phyloP scores from a whole-genome alignment of 345 rosid genomes.

The Fremontodendron californicum region DNA sequence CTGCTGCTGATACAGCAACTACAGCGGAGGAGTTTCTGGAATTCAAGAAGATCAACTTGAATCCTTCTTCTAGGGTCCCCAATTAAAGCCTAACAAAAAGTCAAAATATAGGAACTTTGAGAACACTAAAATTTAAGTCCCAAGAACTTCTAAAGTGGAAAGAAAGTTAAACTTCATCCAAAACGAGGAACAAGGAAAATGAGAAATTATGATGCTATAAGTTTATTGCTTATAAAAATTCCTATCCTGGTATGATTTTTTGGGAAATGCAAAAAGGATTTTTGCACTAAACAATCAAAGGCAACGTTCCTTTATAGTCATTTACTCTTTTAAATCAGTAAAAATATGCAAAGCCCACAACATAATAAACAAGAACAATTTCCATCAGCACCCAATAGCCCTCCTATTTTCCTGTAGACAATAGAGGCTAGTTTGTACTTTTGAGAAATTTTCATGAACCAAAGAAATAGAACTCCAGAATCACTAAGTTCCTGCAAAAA shows the following conservation, averaged over 20 bases:
- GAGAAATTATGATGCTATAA: slow-evolving; percentile 1
- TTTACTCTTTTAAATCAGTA: not conserved
- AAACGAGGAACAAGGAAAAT: not conserved
- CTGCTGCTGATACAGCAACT: slow-evolving; percentile 58
- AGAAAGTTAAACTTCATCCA: not conserved
- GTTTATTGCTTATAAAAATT: not conserved
- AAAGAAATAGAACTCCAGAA: not conserved
- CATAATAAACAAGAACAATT: not conserved
- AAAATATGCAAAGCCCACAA: not conserved
- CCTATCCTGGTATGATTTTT: not conserved
- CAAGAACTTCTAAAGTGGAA: slow-evolving; percentile 7
- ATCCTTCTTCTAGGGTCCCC: slow-evolving; percentile 89
- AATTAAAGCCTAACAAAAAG: slow-evolving; percentile 56
- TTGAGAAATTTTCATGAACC: not conserved
- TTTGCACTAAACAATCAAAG: not conserved
- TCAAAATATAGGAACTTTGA: not conserved
- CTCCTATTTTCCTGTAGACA: not conserved
- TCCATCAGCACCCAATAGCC: not conserved
- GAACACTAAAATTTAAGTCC: not conserved
- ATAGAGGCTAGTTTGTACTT: not conserved
- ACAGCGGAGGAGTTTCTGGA: slow-evolving; percentile 53
- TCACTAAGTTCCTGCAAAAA: not conserved
- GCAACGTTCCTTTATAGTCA: not conserved
- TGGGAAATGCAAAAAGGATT: not conserved
- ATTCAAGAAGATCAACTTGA: slow-evolving; percentile 84